These are phyloP conservation scores for Talaromyces adpressus DNA, from an alignment of 495 filamentous ascomycete genomes.

Conservation along the genomic window DNA sequence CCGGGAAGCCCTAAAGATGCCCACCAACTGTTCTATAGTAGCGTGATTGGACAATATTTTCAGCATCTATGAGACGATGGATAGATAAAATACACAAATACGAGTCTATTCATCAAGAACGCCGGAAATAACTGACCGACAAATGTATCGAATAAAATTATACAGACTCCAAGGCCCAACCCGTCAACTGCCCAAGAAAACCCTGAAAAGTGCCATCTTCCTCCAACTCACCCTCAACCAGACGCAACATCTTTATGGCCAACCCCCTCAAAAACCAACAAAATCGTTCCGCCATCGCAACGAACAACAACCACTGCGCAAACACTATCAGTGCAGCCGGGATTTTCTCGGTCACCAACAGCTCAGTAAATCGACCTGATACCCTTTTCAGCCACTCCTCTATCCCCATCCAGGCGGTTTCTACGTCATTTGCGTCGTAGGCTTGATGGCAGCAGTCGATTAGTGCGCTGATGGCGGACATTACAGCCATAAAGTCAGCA, in stretches of 20 bases:
- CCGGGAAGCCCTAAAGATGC: not conserved
- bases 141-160: not conserved
- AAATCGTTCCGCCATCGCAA: not conserved
- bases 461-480: conserved; percentile 18
- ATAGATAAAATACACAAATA: not conserved
- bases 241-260: not conserved
- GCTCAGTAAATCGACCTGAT: conserved; percentile 10
- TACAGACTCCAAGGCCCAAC: not conserved
- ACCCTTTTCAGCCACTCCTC: conserved; percentile 15
- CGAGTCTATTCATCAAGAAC: not conserved
- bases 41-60: not conserved
- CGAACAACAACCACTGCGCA: not conserved
- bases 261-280: not conserved
- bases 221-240: not conserved
- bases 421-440: conserved; percentile 12
- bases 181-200: not conserved
- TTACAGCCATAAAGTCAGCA: conserved; percentile 12
- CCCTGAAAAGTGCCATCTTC: not conserved
- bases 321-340: not conserved
- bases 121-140: not conserved
- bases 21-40: not conserved
- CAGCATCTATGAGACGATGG: not conserved
- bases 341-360: not conserved
- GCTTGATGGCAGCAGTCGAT: conserved; percentile 13
- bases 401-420: conserved; percentile 12